Percentiles rank a stretch among this genome's conserved stretches.
phyloP scores from a whole-genome alignment of 805 yeast species.

The Myxozyma monticola region DNA sequence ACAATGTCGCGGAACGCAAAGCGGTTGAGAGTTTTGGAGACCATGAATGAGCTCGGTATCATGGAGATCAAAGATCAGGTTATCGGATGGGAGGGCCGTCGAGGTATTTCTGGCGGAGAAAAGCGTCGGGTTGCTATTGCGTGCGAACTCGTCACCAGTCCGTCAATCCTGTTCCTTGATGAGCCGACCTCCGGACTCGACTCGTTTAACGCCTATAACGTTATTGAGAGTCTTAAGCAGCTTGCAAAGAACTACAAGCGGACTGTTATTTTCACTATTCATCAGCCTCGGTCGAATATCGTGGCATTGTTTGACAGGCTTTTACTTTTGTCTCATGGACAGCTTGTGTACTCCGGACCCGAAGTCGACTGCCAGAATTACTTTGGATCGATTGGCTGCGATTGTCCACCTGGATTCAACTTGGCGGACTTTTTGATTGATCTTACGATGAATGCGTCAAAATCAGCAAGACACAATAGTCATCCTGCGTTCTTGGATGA shows the following conservation, averaged over 20 bases:
- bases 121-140: slow-evolving; percentile 91
- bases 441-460: slow-evolving; percentile 65
- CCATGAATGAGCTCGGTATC: slow-evolving; percentile 81
- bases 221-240: slow-evolving; percentile 77
- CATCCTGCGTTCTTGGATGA: neutral
- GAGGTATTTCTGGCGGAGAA: slow-evolving; percentile 95
- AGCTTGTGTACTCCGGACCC: slow-evolving; percentile 84
- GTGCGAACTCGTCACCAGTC: slow-evolving; percentile 87
- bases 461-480: slow-evolving; percentile 6
- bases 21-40: slow-evolving; percentile 76
- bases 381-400: slow-evolving; percentile 71
- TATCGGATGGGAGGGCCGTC: slow-evolving; percentile 82
- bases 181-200: slow-evolving; percentile 97
- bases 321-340: slow-evolving; percentile 78
- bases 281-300: slow-evolving; percentile 95
- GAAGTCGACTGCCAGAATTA: slow-evolving; percentile 72
- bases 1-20: slow-evolving; percentile 73
- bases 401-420: slow-evolving; percentile 86
- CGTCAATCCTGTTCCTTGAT: slow-evolving; percentile 77
- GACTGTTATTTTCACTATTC: slow-evolving; percentile 89
- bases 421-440: slow-evolving; percentile 86
- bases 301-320: slow-evolving; percentile 87
- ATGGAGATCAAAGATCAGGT: slow-evolving; percentile 77
- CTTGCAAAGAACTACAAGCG: slow-evolving; percentile 79
- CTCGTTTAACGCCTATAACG: slow-evolving; percentile 89